Evolutionary conservation across 768 basidiomycete species (phyloP).

Genomic region (Flagelloscypha sp.): DNA sequence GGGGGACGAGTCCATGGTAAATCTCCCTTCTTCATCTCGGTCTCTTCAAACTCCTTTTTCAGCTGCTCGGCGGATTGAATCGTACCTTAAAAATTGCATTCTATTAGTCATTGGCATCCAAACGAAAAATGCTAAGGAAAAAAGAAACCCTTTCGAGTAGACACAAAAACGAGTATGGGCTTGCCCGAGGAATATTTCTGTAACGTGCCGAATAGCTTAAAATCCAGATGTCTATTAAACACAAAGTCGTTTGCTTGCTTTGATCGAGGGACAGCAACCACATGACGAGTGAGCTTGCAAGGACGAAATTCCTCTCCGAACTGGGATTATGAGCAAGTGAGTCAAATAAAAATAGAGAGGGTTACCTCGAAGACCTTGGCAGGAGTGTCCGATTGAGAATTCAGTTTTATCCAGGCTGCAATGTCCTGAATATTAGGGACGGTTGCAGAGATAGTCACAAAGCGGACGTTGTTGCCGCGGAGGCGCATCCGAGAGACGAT

Average conservation of each 20-base stretch:
- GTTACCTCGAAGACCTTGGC: conserved; percentile 68
- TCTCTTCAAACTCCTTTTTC: conserved; percentile 60
- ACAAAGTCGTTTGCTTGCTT: conserved; percentile 71
- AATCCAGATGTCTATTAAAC: conserved; percentile 65
- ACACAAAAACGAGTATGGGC: conserved; percentile 81
- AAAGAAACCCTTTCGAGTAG: conserved; percentile 72
- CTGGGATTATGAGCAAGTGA: conserved; percentile 27
- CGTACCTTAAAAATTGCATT: not conserved
- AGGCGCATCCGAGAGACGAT: conserved; percentile 90
- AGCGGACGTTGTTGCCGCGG: conserved; percentile 61
- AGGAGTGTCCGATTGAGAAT: conserved; percentile 23
- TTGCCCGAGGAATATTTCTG: conserved; percentile 68
- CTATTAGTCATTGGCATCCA: conserved; percentile 1
- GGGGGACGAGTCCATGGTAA: conserved; percentile 65
- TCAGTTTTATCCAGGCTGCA: conserved; percentile 73
- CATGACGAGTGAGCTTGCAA: conserved; percentile 65
- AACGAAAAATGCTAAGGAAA: not conserved
- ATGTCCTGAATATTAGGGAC: conserved; percentile 91
- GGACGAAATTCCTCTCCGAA: conserved; percentile 92
- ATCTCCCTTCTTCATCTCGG: conserved; percentile 34
- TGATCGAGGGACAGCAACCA: conserved; percentile 60
- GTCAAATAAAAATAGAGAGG: not conserved
- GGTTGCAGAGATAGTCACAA: conserved; percentile 87
- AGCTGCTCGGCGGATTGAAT: conserved; percentile 62
- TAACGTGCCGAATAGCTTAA: conserved; percentile 63